Evolutionary conservation across 495 filamentous ascomycete genomes (phyloP), one percentile per base, ranked within the genome.

Genomic region (Aspergillus cavernicola): DNA sequence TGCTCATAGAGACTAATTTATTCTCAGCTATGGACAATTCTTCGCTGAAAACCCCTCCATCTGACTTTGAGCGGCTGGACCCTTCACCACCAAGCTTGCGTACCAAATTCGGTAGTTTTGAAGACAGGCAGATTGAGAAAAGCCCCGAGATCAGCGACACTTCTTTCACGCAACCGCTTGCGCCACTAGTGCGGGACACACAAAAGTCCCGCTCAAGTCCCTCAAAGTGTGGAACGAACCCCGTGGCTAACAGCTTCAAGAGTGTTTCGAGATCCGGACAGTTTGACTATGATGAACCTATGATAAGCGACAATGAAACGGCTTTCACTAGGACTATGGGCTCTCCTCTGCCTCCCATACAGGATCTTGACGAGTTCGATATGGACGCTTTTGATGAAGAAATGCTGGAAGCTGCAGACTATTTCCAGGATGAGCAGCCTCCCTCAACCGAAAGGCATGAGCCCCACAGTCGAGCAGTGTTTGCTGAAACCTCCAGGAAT

Each of bases 361-460:
- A 63, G 13, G 63, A 69, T n/a, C 39, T 75, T 15, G 80, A 86
- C 52, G 83, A 86, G 15, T 86, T 83, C 60, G 84, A 83, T 32
- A 77, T 84, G 51, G 80, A 79, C 55, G 79, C 74, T 23, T 86
- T 85, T 56, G 87, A 89, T 48, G 85, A 85, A 16, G 85, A 87
- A 6, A 80, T 90, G 71, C 69, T 88, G 13, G 83, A 85, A 47
- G 72, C 77, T 43, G 80, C 81, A 4, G 73, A 81, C 28, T 70
- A 79, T 58, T 63, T 85, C 28, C 80, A 87, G 46, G 67, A 76
- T 49, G 70, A 66, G 26, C 66, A 72, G 15, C 56, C 71, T 23
- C 49, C 61, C 1, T 51, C 64, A 10, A 46, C 44, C 4, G 53
- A 53, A 8, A 64, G 70, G 19, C 53, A 56, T 44, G 56, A 62